These are phyloP conservation scores for Cryphonectria radicalis DNA, from an alignment of 2,329 filamentous ascomycete species.

Conservation along the genomic window DNA sequence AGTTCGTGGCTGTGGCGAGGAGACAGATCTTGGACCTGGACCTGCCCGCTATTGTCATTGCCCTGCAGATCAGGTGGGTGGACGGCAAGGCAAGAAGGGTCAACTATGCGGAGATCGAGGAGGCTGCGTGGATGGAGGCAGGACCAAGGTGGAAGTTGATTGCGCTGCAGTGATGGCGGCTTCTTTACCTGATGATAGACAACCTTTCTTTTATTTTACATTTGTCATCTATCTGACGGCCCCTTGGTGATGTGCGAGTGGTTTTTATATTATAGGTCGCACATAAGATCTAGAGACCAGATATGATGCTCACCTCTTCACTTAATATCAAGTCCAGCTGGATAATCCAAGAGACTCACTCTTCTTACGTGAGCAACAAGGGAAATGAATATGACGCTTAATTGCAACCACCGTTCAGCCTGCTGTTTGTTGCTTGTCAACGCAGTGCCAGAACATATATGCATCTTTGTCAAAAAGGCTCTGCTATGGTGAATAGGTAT, in stretches of 20 bases:
- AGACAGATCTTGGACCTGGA: background rate
- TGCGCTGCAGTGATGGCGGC: background rate
- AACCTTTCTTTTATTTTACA: background rate
- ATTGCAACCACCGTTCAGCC: too few relatives aligned
- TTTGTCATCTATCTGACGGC: background rate
- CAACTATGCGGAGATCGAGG: background rate
- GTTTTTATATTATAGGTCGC: background rate
- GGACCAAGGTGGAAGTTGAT: conserved; percentile 12
- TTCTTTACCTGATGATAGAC: background rate
- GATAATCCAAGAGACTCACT: too few relatives aligned
- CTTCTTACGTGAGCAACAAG: too few relatives aligned
- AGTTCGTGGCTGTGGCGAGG: conserved; percentile 8
- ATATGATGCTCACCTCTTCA: too few relatives aligned
- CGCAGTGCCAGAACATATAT: too few relatives aligned
- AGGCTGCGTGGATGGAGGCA: background rate
- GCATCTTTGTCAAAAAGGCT: too few relatives aligned
- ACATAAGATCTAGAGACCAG: too few relatives aligned
- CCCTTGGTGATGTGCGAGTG: background rate
- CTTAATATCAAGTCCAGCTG: too few relatives aligned
- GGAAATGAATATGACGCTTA: too few relatives aligned
- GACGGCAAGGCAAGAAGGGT: conserved; percentile 4
- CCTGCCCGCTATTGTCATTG: background rate
- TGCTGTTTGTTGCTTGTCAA: too few relatives aligned
- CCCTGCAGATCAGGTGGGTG: conserved; percentile 8
- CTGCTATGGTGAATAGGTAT: too few relatives aligned